A percentile compares a stretch with the other conserved stretches of the same genome.
phyloP scores from a whole-genome alignment of 164 flowering plant genomes.

The Sedum album region DNA sequence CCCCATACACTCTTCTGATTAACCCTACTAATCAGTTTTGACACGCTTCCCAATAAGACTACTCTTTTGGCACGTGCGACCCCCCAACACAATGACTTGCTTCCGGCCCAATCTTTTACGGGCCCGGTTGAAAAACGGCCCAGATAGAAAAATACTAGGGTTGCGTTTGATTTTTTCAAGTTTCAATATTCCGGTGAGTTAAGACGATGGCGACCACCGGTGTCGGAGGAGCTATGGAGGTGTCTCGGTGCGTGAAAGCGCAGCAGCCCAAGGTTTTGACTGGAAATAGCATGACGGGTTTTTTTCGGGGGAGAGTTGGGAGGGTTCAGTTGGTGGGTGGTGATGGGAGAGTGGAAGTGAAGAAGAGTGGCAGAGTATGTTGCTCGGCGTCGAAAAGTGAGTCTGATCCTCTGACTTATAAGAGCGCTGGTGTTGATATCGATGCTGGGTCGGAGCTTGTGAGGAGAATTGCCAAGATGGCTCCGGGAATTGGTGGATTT shows the following conservation, averaged over 20 bases:
- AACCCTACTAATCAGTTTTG: not conserved
- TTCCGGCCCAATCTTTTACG: not conserved
- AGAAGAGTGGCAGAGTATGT: not conserved
- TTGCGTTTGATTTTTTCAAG: not conserved
- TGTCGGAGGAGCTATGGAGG: not conserved
- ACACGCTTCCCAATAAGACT: not conserved
- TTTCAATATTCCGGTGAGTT: not conserved
- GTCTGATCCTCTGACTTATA: conserved; percentile 49
- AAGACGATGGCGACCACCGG: not conserved
- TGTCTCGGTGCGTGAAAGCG: not conserved
- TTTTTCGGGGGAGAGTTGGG: not conserved
- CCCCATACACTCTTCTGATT: not conserved
- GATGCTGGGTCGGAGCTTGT: conserved; percentile 97
- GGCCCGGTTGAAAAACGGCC: no score
- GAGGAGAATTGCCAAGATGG: conserved; percentile 81
- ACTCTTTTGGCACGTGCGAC: not conserved
- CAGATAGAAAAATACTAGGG: not conserved
- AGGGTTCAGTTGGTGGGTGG: not conserved
- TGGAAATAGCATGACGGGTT: not conserved
- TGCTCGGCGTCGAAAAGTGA: not conserved
- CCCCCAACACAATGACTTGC: not conserved
- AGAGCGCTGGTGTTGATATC: conserved; percentile 91
- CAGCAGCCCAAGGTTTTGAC: not conserved
- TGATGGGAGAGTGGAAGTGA: not conserved
- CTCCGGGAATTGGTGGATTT: conserved; percentile 91